These are phyloP conservation scores for Lasiosphaeria ovina DNA, from an alignment of 495 filamentous ascomycete species.

Conservation along the genomic window DNA sequence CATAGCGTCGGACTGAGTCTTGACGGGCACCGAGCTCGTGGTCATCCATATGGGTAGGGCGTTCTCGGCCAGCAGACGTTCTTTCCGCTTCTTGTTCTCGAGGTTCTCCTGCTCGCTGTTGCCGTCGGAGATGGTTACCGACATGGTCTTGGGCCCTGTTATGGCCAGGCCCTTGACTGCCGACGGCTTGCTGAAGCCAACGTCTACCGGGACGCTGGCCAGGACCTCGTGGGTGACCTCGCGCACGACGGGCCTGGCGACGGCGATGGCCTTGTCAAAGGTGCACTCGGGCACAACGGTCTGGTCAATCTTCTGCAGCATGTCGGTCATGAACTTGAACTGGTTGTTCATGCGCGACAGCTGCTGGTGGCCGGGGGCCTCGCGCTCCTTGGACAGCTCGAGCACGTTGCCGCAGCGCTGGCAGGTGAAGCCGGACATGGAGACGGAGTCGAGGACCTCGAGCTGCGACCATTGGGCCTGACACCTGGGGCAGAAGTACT, in stretches of 20 bases:
- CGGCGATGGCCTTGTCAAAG: conserved; percentile 72
- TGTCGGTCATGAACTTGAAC: conserved; percentile 76
- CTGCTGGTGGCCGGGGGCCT: conserved; percentile 76
- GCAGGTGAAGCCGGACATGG: conserved; percentile 72
- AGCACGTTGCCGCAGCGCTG: conserved; percentile 74
- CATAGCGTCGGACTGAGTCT: conserved; percentile 15
- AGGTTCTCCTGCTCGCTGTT: conserved; percentile 73
- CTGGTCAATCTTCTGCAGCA: conserved; percentile 83
- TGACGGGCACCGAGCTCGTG: conserved; percentile 69
- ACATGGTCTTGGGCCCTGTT: conserved; percentile 66
- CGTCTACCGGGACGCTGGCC: conserved; percentile 50
- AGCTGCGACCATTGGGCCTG: conserved; percentile 77
- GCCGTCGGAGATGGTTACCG: conserved; percentile 71
- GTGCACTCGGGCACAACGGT: conserved; percentile 80
- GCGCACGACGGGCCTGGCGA: conserved; percentile 58
- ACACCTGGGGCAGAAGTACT: conserved; percentile 82
- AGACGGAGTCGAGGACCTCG: conserved; percentile 74
- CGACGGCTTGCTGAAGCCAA: conserved; percentile 49
- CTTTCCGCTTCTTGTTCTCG: conserved; percentile 70
- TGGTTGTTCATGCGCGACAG: conserved; percentile 84
- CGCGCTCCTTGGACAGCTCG: conserved; percentile 62
- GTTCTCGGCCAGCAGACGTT: conserved; percentile 76
- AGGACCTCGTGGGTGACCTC: conserved; percentile 60
- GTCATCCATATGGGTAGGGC: conserved; percentile 87
- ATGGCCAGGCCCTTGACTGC: conserved; percentile 70